These are phyloP conservation scores for Talaromyces sp. DNA, from an alignment of 2,329 filamentous ascomycete species.

Conservation along the genomic window DNA sequence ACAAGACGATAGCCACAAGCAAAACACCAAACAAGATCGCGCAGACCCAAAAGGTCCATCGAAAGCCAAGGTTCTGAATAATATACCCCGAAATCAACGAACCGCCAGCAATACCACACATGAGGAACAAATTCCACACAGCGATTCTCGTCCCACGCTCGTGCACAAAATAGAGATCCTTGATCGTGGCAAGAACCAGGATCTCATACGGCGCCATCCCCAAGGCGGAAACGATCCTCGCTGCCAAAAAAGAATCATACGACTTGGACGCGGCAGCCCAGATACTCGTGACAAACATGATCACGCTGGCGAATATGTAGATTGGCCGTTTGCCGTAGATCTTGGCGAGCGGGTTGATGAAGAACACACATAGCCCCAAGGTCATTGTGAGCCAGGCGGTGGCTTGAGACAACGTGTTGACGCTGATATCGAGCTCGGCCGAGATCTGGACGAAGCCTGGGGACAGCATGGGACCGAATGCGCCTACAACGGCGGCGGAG, in stretches of 20 bases:
- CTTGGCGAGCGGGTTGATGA: slow-evolving; percentile 7
- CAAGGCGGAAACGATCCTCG: not conserved
- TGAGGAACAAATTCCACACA: slow-evolving; percentile 6
- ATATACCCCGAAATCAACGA: slow-evolving; percentile 7
- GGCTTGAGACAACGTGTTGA: slow-evolving; percentile 2
- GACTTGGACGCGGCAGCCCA: not conserved
- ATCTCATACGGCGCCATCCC: slow-evolving; percentile 9
- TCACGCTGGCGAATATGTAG: slow-evolving; percentile 2
- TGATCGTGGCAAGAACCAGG: slow-evolving; percentile 5
- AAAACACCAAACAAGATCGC: slow-evolving; percentile 7
- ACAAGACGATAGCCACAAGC: slow-evolving; percentile 2
- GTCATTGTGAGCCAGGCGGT: slow-evolving; percentile 10
- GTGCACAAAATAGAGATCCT: slow-evolving; percentile 9
- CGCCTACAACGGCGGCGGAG: slow-evolving; percentile 6
- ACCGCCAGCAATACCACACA: slow-evolving; percentile 9
- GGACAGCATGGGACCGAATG: slow-evolving; percentile 9
- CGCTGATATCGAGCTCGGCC: slow-evolving; percentile 2
- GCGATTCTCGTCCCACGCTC: slow-evolving; percentile 9
- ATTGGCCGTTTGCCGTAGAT: slow-evolving; percentile 7
- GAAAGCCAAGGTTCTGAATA: slow-evolving; percentile 7
- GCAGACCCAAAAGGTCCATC: slow-evolving; percentile 9
- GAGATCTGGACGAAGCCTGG: slow-evolving; percentile 7
- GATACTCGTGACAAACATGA: slow-evolving; percentile 3
- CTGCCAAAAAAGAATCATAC: slow-evolving; percentile 3
- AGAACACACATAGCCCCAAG: slow-evolving; percentile 3